phyloP scores from a whole-genome alignment of 768 basidiomycete species.

The Neoboletus brunneissimus region DNA sequence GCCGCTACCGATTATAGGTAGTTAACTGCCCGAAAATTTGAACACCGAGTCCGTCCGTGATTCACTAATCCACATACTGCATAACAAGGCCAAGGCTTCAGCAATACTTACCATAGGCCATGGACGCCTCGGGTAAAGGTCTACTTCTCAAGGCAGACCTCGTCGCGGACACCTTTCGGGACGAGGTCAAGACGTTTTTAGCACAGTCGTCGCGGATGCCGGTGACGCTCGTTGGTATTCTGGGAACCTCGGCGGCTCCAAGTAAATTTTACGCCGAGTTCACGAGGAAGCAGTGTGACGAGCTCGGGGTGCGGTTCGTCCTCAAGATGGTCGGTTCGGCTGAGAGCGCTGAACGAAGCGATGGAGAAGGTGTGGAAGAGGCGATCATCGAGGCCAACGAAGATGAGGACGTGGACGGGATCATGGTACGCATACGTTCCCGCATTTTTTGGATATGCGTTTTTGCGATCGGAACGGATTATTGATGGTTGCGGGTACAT shows the following conservation, averaged over 20 bases:
- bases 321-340: constrained; percentile 59
- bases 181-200: constrained; percentile 59
- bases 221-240: constrained; percentile 79
- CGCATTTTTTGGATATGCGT: background rate
- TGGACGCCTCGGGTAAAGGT: constrained; percentile 53
- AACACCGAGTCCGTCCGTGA: constrained; percentile 2
- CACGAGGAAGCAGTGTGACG: constrained; percentile 86
- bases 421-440: constrained; percentile 68
- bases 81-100: background rate
- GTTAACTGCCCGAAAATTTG: background rate
- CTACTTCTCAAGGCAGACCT: constrained; percentile 76
- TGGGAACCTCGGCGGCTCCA: constrained; percentile 79
- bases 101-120: constrained; percentile 5
- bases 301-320: constrained; percentile 83
- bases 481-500: background rate
- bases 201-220: constrained; percentile 44
- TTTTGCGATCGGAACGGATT: background rate
- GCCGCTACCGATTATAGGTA: too few species aligned
- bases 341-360: constrained; percentile 42
- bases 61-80: too few species aligned
- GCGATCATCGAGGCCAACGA: constrained; percentile 95
- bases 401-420: constrained; percentile 80
- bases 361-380: constrained; percentile 92
- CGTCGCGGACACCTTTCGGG: constrained; percentile 67
- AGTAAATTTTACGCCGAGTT: constrained; percentile 86